Evolutionary conservation across 129 eudicot species (phyloP), one percentile per base, ranked within the genome.

Genomic region (Artemisia annua): DNA sequence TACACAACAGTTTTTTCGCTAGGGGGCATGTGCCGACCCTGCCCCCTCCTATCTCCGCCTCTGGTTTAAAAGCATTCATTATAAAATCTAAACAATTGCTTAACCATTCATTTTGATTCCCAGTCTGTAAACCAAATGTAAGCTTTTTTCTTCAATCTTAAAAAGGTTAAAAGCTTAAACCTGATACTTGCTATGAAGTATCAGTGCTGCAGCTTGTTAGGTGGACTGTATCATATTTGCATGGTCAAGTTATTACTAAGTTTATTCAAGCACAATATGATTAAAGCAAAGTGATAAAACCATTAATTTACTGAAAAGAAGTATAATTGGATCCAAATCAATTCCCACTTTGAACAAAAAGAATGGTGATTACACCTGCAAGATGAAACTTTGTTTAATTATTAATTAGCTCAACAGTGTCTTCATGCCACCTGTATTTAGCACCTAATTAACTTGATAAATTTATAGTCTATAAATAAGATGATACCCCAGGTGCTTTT

Each of bases 261-360:
- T 15, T 35, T 63, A 5, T 63, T 32, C 13, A 63, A 35, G 22
- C 35, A 63, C 20, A 63, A 30, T 30, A 63, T 35, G 51, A 63
- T 5, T 6, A 32, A 64, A n/a, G 7, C 28, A 64, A 39, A 39
- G 46, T 7, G 46, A 39, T 8, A 39, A 39, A 39, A n/a, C 17
- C 10, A 39, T 7, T 35, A 9, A 9, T 16, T 9, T 8, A 35
- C 10, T 64, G 11, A 43, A 63, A 64, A 16, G 26, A 64, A 3
- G 30, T 64, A 35, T 43, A 1, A 64, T 16, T 64, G 51, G 69
- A 64, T 64, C 69, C 68, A 8, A 2, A 15, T 63, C 51, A 26
- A 30, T 6, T 10, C 50, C 69, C 69, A 64, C 69, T 64, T 64
- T 28, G 48, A 64, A 17, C 53, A 43, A 63, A 52, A 64, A 64